A percentile compares a stretch with the other conserved stretches of the same genome.
Conservation (phyloP, 2,329 filamentous ascomycete species). For the Beauveria scarabaeidicola region DNA sequence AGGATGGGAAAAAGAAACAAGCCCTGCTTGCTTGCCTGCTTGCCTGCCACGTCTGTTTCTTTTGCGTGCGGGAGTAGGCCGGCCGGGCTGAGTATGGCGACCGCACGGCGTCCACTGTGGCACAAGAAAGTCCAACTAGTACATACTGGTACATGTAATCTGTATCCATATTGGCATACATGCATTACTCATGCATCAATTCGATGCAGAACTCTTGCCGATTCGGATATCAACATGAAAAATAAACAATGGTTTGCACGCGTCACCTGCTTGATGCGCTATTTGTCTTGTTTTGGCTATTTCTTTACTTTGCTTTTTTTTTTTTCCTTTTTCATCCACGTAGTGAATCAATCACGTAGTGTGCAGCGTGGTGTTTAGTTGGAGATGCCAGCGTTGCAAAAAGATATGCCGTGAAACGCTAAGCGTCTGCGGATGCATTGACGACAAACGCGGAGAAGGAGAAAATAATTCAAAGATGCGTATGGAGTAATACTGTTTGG, state of each 20-base stretch:
- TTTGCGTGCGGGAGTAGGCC: not conserved
- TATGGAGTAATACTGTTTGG: not conserved
- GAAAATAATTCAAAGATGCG: not conserved
- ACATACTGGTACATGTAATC: not conserved
- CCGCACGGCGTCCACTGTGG: not conserved
- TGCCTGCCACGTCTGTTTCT: too few species aligned
- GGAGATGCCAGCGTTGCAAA: not conserved
- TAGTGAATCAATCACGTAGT: too few species aligned
- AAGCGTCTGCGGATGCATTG: not conserved
- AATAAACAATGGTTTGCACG: not conserved
- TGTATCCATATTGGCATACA: not conserved
- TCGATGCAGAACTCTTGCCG: constrained; percentile 4
- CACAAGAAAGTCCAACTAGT: not conserved
- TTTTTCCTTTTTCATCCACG: not conserved
- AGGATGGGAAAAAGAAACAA: not conserved
- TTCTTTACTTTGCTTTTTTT: not conserved
- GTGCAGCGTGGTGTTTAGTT: not conserved
- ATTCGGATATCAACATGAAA: not conserved
- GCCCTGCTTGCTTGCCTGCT: too few species aligned
- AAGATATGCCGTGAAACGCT: not conserved
- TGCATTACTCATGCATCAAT: not conserved
- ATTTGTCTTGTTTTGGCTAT: not conserved
- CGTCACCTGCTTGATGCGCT: not conserved
- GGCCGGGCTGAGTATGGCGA: constrained; percentile 1
- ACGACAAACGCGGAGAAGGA: not conserved